A percentile compares a stretch with the other conserved stretches of the same genome.
These are phyloP conservation scores for Calocera viscosa DNA, from an alignment of 768 basidiomycete genomes.

Conservation along the genomic window DNA sequence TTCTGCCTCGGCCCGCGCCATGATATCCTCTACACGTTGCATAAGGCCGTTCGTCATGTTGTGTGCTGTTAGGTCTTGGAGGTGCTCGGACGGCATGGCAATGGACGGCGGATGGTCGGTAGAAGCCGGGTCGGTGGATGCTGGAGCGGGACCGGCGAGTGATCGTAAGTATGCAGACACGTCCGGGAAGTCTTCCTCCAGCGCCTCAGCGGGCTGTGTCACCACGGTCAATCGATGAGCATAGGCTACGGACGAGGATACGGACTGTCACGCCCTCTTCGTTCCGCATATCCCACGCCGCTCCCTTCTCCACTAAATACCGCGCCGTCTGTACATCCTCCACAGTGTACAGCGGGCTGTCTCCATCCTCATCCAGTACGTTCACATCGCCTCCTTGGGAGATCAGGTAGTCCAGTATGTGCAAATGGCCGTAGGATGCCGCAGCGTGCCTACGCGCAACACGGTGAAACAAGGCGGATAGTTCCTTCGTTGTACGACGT, in stretches of 20 bases:
- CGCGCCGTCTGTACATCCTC: conserved; percentile 67
- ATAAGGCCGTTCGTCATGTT: conserved; percentile 55
- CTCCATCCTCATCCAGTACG: conserved; percentile 71
- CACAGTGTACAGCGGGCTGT: conserved; percentile 84
- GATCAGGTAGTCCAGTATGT: conserved; percentile 66
- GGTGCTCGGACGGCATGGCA: conserved; percentile 45
- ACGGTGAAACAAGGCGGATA: background rate
- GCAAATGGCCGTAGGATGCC: conserved; percentile 75
- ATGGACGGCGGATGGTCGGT: conserved; percentile 15
- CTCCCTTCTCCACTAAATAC: conserved; percentile 69
- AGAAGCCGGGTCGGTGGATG: conserved; percentile 16
- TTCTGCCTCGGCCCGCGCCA: conserved; percentile 43
- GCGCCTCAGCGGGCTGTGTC: conserved; percentile 52
- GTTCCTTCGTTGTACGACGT: conserved; percentile 15
- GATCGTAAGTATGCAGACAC: conserved; percentile 52
- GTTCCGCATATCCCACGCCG: conserved; percentile 49
- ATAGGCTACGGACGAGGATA: background rate
- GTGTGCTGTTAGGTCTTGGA: conserved; percentile 58
- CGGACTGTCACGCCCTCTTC: conserved; percentile 63
- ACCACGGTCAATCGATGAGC: background rate
- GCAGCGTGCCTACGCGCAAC: conserved; percentile 65
- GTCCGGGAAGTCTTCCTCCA: conserved; percentile 56
- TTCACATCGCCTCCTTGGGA: conserved; percentile 77
- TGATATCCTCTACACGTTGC: conserved; percentile 51
- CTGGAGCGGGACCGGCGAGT: conserved; percentile 20